phyloP scores from a whole-genome alignment of 768 basidiomycete species.

The Mycena rebaudengoi region DNA sequence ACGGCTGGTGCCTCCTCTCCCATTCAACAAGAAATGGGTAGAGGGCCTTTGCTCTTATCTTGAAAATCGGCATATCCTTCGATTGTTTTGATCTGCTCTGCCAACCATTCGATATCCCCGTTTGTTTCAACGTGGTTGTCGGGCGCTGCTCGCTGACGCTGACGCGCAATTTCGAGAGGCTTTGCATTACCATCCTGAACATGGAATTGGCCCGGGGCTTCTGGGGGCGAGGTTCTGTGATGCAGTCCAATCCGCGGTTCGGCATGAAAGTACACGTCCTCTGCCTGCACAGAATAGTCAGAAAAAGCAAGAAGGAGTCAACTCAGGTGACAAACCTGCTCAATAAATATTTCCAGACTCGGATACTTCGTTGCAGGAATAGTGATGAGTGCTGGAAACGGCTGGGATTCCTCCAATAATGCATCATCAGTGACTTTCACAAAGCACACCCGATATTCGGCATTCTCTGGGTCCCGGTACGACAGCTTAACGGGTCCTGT shows the following conservation, averaged over 20 bases:
- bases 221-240: not conserved
- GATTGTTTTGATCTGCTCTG: no score
- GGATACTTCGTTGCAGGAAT: not conserved
- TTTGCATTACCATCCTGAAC: not conserved
- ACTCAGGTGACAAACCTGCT: not conserved
- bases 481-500: not conserved
- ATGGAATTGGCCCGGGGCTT: not conserved
- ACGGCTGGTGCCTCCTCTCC: no score
- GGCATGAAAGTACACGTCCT: not conserved
- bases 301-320: no score
- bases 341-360: not conserved
- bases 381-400: not conserved
- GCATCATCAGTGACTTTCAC: conserved; percentile 6
- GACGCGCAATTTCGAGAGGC: conserved; percentile 2
- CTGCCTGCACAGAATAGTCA: not conserved
- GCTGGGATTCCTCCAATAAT: not conserved
- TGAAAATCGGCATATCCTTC: no score
- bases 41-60: no score
- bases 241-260: not conserved
- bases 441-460: not conserved
- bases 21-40: no score
- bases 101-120: not conserved
- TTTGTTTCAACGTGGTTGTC: not conserved
- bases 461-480: not conserved
- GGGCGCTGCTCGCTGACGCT: not conserved